Evolutionary conservation across 495 filamentous ascomycete genomes (phyloP).

Genomic region (Penicillium pulvis): DNA sequence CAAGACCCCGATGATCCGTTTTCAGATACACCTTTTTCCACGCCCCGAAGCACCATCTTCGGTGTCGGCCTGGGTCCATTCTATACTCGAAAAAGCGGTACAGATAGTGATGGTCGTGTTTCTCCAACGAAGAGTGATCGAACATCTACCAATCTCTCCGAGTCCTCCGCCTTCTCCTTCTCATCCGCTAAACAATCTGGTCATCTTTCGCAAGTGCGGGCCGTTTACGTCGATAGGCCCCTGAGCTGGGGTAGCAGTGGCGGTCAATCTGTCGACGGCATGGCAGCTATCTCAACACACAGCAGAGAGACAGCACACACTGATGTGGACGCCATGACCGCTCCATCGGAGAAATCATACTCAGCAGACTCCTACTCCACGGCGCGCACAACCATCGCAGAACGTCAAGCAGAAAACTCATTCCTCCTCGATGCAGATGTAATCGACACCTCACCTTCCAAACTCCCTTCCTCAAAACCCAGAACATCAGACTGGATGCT

Average conservation of each 20-base stretch:
- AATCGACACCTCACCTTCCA: conserved; percentile 29
- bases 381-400: conserved; percentile 61
- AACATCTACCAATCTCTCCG: conserved; percentile 59
- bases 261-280: conserved; percentile 29
- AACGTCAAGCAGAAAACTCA: conserved; percentile 67
- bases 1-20: conserved; percentile 34
- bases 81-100: conserved; percentile 25
- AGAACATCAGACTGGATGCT: conserved; percentile 52
- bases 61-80: conserved; percentile 32
- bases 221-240: conserved; percentile 21
- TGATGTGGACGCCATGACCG: conserved; percentile 27
- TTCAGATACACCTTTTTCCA: conserved; percentile 28
- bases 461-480: conserved; percentile 36
- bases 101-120: conserved; percentile 26
- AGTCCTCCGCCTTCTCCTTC: conserved; percentile 43
- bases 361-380: conserved; percentile 68
- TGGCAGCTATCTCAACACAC: conserved; percentile 22
- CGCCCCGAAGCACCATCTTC: conserved; percentile 34
- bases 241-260: conserved; percentile 31
- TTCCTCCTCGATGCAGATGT: conserved; percentile 41
- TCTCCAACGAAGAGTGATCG: conserved; percentile 56
- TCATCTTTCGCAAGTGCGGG: conserved; percentile 19
- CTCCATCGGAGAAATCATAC: conserved; percentile 38
- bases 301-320: conserved; percentile 27
- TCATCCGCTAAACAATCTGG: conserved; percentile 24